Conservation (phyloP, 192 early-diverging fungal species). For the Backusella australiensis region DNA sequence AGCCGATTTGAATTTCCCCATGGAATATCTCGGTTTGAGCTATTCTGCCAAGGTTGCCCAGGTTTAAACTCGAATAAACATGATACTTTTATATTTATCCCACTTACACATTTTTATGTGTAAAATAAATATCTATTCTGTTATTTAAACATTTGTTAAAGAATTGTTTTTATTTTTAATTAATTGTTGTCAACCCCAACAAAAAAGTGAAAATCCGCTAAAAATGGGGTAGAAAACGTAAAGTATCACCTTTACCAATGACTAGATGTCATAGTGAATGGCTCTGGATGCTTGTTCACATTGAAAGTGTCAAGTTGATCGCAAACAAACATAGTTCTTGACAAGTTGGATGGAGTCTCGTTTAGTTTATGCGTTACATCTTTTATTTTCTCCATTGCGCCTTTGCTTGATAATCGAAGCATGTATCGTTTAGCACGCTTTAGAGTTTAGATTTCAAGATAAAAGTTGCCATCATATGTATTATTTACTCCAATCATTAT, state of each 20-base stretch:
- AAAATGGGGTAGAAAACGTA: background rate
- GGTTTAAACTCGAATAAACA: background rate
- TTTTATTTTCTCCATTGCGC: background rate
- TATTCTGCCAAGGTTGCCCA: constrained; percentile 10
- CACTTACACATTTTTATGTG: background rate
- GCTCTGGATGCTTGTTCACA: background rate
- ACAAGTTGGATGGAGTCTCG: background rate
- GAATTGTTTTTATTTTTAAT: too few relatives aligned
- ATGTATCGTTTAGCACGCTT: background rate
- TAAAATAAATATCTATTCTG: background rate
- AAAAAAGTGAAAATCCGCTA: background rate
- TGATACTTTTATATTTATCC: background rate
- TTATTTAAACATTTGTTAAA: background rate
- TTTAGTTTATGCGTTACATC: background rate
- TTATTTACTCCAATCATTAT: background rate
- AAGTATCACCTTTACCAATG: background rate
- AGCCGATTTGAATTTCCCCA: constrained; percentile 26
- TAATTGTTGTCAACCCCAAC: background rate
- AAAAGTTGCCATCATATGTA: background rate
- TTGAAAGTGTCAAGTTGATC: background rate
- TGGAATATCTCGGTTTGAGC: constrained; percentile 21
- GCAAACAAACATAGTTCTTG: background rate
- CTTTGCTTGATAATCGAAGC: background rate
- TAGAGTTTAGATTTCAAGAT: background rate
- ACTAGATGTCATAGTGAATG: background rate